Base-by-base conservation (phyloP, 805 yeast genomes). In the Ogataea ramenticola region DNA sequence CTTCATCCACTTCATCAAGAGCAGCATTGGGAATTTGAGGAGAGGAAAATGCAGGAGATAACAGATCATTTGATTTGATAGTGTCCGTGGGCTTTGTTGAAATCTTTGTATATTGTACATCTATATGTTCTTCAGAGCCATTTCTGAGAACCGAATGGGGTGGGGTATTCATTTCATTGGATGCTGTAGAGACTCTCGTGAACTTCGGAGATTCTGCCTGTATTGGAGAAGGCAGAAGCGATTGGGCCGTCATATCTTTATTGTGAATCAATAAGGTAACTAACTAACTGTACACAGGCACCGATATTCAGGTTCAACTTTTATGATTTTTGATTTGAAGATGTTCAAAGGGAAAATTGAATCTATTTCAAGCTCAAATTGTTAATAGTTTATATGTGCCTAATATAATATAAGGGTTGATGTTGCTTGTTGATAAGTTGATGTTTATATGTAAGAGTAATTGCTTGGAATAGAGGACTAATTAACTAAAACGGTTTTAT, bases 41-140 rank as follows among this genome's bases (percentile, higher is more conserved):
- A 14, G 79, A 74, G 9, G 79, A 74, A 48, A 71, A 68, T 19
- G 64, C 68, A 4, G 69, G 69, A 4, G 68, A 64, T n/a, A 65
- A 46, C 6, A 65, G n/a, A 34, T 34, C 15, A 17, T 17, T 34
- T 16, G 22, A 10, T 24, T 24, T 24, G 10, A 24, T 24, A 24
- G 10, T 10, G 10, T 10, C 27, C 10, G 10, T 24, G 27, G 27
- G 6, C 10, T 24, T 30, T 6, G 16, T 14, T 8, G 6, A 8
- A 30, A n/a, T n/a, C 38, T 35, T 35, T 15, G 20, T 35, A 20
- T 35, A 12, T 20, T 16, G 16, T 35, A n/a, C 15, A 14, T 35
- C 38, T 15, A 14, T 24, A 24, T 33, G 15, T 6, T 34, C 37
- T 12, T 19, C 37, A 3, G 12, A 4, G 12, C n/a, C 35, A n/a